These are phyloP conservation scores for Calamus simplicifolius DNA, from an alignment of 176 grass and related monocot species.

Conservation along the genomic window DNA sequence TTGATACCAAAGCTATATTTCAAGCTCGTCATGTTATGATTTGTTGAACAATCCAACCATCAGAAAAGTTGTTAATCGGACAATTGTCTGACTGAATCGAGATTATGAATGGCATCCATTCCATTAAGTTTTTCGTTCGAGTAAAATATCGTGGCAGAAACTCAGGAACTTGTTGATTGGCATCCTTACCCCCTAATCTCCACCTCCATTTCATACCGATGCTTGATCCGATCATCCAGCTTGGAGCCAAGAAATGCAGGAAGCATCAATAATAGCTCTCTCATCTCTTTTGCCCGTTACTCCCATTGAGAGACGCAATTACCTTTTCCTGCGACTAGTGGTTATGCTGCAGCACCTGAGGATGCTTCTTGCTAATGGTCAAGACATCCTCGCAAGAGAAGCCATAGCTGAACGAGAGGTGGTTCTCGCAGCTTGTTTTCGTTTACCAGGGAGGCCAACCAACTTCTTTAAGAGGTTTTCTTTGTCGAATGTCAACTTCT, in stretches of 20 bases:
- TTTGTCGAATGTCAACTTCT: constrained; percentile 11
- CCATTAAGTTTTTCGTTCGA: background rate
- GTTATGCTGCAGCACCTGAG: constrained; percentile 25
- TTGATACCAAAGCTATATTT: too few relatives aligned
- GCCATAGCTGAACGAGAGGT: constrained; percentile 14
- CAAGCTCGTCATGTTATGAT: too few relatives aligned
- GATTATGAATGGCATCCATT: background rate
- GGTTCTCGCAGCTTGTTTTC: constrained; percentile 18
- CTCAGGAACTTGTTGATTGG: constrained; percentile 22
- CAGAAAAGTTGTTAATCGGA: too few relatives aligned
- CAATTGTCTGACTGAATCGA: too few relatives aligned
- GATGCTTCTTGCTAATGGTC: constrained; percentile 23
- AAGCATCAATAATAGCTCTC: constrained; percentile 14
- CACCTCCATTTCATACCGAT: constrained; percentile 18
- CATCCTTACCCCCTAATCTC: constrained; percentile 13
- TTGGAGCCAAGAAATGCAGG: constrained; percentile 25
- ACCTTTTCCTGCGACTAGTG: constrained; percentile 16
- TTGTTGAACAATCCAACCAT: too few relatives aligned
- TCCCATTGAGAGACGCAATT: constrained; percentile 11
- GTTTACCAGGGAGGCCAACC: constrained; percentile 1
- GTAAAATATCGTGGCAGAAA: constrained; percentile 12
- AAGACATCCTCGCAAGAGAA: constrained; percentile 18
- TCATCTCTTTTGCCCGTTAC: constrained; percentile 5
- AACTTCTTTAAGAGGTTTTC: constrained; percentile 20
- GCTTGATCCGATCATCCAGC: constrained; percentile 21